Evolutionary conservation across 1,284 basidiomycete species (phyloP), one percentile per base, ranked within the genome.

Genomic region (Malassezia japonica): DNA sequence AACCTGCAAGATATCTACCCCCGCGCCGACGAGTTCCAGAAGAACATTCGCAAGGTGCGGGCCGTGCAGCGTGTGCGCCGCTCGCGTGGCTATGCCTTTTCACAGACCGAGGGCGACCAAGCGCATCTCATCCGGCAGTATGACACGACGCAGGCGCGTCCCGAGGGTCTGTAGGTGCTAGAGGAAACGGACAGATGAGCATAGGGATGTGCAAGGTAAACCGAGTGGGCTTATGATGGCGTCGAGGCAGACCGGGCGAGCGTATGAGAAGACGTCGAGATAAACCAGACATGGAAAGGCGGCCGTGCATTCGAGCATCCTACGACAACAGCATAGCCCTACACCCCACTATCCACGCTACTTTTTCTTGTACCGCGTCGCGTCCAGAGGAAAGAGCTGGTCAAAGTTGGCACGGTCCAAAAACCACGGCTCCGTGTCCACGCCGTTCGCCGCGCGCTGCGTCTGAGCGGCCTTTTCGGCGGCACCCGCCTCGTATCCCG

Each of bases 1-100:
- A 94, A 95, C 72, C 83, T 95, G 56, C 89, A 90, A 8, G 94
- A 99, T 72, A 95, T 96, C 73, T 79, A 94, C 36, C 94, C 94
- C 1, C 80, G 92, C 50, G 92, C 96, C 76, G 92, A 94, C 75
- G 92, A 98, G 83, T 77, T 77, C 64, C 75, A 76, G 47, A 50
- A 37, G 46, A 68, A 64, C 39, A 70, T 72, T 35, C 50, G 65
- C 16, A 70, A 72, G 51, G 70, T 72, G 2, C 56, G 69, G 16
- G 67, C 69, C 1, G 70, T 70, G 25, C 70, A 72, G 55, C 52
- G 70, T 21, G 61, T 70, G 55, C 57, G 68, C 13, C 56, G 70
- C 23, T 68, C 69, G 8, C 54, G 68, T 20, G 70, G 70, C 6
- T 72, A 67, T 53, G 70, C 70, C 25, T 72, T 65, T 28, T 65